These are phyloP conservation scores for Xylariaceae sp. DNA, from an alignment of 2,329 filamentous ascomycete genomes.

Conservation along the genomic window DNA sequence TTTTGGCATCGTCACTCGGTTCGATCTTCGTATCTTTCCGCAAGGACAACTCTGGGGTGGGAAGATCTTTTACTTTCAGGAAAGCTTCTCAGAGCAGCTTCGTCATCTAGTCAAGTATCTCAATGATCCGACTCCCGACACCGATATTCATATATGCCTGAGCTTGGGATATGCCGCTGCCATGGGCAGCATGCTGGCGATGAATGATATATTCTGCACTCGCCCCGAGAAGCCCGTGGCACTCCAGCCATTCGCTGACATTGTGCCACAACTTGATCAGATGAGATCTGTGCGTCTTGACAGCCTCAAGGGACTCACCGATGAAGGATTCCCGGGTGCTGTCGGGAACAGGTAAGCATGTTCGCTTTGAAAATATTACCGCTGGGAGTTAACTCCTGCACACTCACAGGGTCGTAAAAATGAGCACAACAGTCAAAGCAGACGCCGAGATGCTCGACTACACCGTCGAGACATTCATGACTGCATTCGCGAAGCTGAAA, in stretches of 20 bases:
- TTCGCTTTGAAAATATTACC: too few relatives aligned
- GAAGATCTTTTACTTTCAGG: too few relatives aligned
- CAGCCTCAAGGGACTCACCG: slow-evolving; percentile 14
- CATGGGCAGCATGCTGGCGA: not conserved
- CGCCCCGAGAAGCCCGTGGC: slow-evolving; percentile 14
- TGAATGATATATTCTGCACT: slow-evolving; percentile 14
- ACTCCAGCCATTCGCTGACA: slow-evolving; percentile 16
- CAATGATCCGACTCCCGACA: slow-evolving; percentile 4
- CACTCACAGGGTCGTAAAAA: slow-evolving; percentile 12
- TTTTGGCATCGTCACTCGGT: too few relatives aligned
- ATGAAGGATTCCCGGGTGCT: slow-evolving; percentile 13
- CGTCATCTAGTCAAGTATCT: not conserved
- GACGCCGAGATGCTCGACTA: slow-evolving; percentile 5
- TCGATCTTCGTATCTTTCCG: too few relatives aligned
- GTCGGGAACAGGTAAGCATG: slow-evolving; percentile 6
- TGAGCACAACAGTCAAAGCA: slow-evolving; percentile 13
- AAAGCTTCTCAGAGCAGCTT: too few relatives aligned
- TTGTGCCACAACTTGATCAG: slow-evolving; percentile 17
- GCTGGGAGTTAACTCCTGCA: too few relatives aligned
- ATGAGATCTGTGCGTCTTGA: slow-evolving; percentile 15
- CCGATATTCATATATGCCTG: slow-evolving; percentile 2
- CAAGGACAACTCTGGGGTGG: too few relatives aligned
- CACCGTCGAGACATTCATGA: slow-evolving; percentile 4
- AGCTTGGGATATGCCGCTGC: slow-evolving; percentile 3
- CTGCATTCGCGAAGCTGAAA: slow-evolving; percentile 15